Conservation (phyloP, 176 grass and related monocot genomes). For the Alopecurus myosuroides region DNA sequence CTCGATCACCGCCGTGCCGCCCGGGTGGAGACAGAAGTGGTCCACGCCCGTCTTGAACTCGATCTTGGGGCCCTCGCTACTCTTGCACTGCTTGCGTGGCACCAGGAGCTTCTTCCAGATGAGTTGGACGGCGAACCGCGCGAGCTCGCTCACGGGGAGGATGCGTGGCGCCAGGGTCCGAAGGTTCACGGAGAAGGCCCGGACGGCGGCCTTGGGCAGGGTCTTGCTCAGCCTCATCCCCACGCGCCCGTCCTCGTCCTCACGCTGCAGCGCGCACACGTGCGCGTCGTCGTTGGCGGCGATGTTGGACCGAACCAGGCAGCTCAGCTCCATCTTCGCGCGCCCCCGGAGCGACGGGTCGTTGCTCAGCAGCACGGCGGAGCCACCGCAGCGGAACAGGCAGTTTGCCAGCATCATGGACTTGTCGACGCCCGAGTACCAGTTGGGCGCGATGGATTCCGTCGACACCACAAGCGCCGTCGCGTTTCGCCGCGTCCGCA, state of each 20-base stretch:
- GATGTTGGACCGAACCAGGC: background rate
- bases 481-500: background rate
- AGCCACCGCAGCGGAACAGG: background rate
- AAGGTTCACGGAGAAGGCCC: background rate
- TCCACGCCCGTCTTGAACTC: slow-evolving; percentile 50
- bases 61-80: background rate
- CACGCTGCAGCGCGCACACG: background rate
- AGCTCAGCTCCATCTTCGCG: background rate
- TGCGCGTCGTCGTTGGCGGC: slow-evolving; percentile 1
- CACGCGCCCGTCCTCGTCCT: background rate
- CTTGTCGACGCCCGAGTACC: slow-evolving; percentile 47
- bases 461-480: slow-evolving; percentile 41
- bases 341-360: background rate
- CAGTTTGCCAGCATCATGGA: slow-evolving; percentile 55
- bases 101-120: background rate
- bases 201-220: background rate
- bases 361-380: background rate
- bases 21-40: slow-evolving; percentile 55
- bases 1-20: slow-evolving; percentile 45
- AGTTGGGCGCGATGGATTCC: slow-evolving; percentile 47
- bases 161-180: background rate
- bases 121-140: background rate
- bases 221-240: background rate
- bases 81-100: background rate
- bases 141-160: background rate